phyloP scores from a whole-genome alignment of 1,284 basidiomycete genomes.

The Ceratobasidium theobromae region DNA sequence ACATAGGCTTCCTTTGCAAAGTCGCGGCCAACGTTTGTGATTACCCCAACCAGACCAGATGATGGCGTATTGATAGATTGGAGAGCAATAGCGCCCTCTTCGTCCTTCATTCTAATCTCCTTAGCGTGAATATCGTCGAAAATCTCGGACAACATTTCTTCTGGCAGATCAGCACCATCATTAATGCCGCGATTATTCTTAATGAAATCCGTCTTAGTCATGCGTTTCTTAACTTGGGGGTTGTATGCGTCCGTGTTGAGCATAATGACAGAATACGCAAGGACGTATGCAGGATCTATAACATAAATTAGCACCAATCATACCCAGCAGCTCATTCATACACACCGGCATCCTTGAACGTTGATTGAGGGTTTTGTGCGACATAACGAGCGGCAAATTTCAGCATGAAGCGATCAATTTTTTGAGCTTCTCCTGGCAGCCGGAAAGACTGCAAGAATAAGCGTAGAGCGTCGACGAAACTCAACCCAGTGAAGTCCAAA shows the following conservation, averaged over 20 bases:
- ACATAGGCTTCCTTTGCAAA: constrained; percentile 93
- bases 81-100: constrained; percentile 63
- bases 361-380: constrained; percentile 75
- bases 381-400: constrained; percentile 97
- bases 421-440: constrained; percentile 92
- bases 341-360: constrained; percentile 65
- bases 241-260: constrained; percentile 96
- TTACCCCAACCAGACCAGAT: constrained; percentile 74
- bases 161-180: constrained; percentile 82
- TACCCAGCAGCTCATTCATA: neutral
- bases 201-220: constrained; percentile 87
- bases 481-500: constrained; percentile 78
- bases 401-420: constrained; percentile 98
- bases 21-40: constrained; percentile 88
- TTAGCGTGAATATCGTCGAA: constrained; percentile 89
- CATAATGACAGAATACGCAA: constrained; percentile 92
- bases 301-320: constrained; percentile 7
- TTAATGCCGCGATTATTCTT: constrained; percentile 96
- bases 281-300: constrained; percentile 85
- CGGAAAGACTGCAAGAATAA: constrained; percentile 91
- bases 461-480: constrained; percentile 86
- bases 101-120: constrained; percentile 98
- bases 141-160: constrained; percentile 74
- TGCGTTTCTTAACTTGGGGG: constrained; percentile 88
- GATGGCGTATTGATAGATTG: constrained; percentile 52